Evolutionary conservation across 495 filamentous ascomycete species (phyloP), one percentile per base, ranked within the genome.

Genomic region (Penicillium taxi): DNA sequence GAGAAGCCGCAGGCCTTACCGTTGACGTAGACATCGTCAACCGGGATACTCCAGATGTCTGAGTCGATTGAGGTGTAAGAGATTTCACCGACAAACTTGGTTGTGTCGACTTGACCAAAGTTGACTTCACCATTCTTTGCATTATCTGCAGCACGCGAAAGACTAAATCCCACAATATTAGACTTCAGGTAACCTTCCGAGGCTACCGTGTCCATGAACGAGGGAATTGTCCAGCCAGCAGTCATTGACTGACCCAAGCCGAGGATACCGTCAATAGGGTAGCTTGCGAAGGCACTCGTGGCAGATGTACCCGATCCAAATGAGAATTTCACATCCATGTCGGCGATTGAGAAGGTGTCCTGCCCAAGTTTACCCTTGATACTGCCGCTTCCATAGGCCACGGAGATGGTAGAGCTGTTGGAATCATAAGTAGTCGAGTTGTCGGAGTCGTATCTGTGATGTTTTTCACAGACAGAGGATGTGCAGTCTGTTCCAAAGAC

Each of bases 241-340:
- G 48, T 63, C 48, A 42, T 60, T 34, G 58, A 63, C 46, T 60
- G 77, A 6, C 78, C 78, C n/a, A 93, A 61, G 5, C 84, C 86
- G 5, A 93, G 58, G 32, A 94, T 91, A n/a, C 86, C 86, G 51
- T 94, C 86, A 45, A 91, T 82, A 12, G 85, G 80, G 48, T 87
- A 91, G 43, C 69, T 70, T 19, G 59, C 42, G 56, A 94, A 90
- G 31, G 86, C 74, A 32, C 74, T 55, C 4, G 79, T 79, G 9
- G 80, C 80, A 14, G 70, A 62, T 25, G 69, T 75, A 11, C 77
- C 83, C 41, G 84, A 47, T 4, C 86, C 86, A 53, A 94, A 84
- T 6, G 70, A 61, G 43, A 86, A 59, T 1, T 64, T 50, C 12
- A 82, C 35, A 27, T 65, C 69, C 35, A 88, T 59, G 14, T 72